Conservation (phyloP, 164 flowering plant genomes). For the Vitis amurensis region DNA sequence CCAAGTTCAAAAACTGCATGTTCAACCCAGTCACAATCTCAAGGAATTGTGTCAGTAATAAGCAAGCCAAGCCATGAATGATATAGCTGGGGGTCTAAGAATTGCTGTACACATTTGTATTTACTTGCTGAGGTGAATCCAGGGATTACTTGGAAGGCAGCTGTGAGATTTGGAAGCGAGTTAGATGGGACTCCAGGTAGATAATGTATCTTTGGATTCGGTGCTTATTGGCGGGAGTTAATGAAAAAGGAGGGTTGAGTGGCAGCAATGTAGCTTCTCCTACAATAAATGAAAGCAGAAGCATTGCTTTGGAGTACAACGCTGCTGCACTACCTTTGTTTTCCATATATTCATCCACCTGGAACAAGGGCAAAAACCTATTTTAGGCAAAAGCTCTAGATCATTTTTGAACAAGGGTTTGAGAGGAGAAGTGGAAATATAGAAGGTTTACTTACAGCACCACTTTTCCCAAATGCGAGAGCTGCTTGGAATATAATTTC, state of each 20-base stretch:
- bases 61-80: background rate
- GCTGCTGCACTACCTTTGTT: conserved; percentile 35
- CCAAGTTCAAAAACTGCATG: conserved; percentile 1
- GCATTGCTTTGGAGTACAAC: conserved; percentile 44
- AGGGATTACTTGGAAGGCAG: conserved; percentile 8
- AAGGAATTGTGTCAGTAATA: background rate
- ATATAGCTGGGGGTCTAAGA: background rate
- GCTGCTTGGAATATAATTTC: conserved; percentile 46
- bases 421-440: background rate
- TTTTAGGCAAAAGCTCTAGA: background rate
- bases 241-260: conserved; percentile 47
- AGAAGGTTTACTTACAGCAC: conserved; percentile 43
- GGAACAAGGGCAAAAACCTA: conserved; percentile 13
- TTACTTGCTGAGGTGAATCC: conserved; percentile 17
- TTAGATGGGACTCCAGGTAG: conserved; percentile 30
- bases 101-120: conserved; percentile 11
- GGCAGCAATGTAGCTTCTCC: conserved; percentile 47
- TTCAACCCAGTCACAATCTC: background rate
- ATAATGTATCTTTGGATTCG: conserved; percentile 39
- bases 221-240: conserved; percentile 29
- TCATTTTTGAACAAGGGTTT: background rate
- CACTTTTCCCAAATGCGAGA: conserved; percentile 36
- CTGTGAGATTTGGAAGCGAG: conserved; percentile 14
- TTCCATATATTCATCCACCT: conserved; percentile 53
- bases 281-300: conserved; percentile 44